phyloP scores from a whole-genome alignment of 1,284 basidiomycete genomes.

The Coriolopsis trogii region DNA sequence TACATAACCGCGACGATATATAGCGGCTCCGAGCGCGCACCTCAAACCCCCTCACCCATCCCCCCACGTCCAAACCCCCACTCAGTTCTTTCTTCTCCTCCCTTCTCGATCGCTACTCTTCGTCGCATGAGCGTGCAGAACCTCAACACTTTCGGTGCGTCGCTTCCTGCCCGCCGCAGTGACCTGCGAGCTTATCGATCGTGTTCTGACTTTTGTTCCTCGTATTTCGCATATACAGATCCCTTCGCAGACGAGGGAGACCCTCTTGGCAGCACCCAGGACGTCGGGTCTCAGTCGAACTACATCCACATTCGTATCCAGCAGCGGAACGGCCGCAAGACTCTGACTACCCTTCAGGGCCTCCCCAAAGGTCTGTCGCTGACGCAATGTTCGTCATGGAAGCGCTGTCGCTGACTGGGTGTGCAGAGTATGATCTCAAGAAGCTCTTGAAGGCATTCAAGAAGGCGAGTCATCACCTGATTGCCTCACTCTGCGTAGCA shows the following conservation, averaged over 20 bases:
- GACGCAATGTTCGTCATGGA: background rate
- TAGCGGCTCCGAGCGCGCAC: slow-evolving; percentile 27
- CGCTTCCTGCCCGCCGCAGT: background rate
- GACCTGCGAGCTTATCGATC: slow-evolving; percentile 38
- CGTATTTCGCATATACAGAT: slow-evolving; percentile 51
- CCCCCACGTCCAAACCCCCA: slow-evolving; percentile 39
- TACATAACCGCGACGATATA: slow-evolving; percentile 35
- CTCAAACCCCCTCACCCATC: slow-evolving; percentile 34
- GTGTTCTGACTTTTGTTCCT: slow-evolving; percentile 7
- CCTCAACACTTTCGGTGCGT: slow-evolving; percentile 77
- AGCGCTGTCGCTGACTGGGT: slow-evolving; percentile 6
- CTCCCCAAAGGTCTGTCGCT: slow-evolving; percentile 80
- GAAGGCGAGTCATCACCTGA: slow-evolving; percentile 55
- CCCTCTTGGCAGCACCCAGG: slow-evolving; percentile 67
- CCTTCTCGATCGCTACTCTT: slow-evolving; percentile 33
- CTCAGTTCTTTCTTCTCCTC: slow-evolving; percentile 48
- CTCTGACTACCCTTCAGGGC: slow-evolving; percentile 97
- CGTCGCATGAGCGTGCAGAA: slow-evolving; percentile 94
- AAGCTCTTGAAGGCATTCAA: slow-evolving; percentile 99
- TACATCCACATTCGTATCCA: slow-evolving; percentile 98
- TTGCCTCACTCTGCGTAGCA: background rate
- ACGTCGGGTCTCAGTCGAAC: slow-evolving; percentile 83
- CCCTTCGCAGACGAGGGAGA: slow-evolving; percentile 93
- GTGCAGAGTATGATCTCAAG: slow-evolving; percentile 92
- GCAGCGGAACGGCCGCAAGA: slow-evolving; percentile 99